A percentile compares a stretch with the other conserved stretches of the same genome.
These are phyloP conservation scores for Dalbergia oliveri DNA, from an alignment of 306 rosid species.

Conservation along the genomic window DNA sequence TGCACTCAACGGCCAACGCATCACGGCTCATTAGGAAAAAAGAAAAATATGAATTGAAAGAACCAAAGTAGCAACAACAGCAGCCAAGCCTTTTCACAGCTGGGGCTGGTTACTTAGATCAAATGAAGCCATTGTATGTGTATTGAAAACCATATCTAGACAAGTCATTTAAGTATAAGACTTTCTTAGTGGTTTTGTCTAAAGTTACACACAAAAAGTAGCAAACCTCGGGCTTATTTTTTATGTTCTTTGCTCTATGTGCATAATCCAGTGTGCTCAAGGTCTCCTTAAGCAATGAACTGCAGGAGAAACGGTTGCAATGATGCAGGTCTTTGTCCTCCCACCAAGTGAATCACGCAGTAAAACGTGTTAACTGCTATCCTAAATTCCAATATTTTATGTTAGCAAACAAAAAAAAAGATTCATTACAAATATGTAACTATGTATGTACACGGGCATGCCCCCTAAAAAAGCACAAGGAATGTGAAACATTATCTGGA, in stretches of 20 bases:
- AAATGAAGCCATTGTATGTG: too few species aligned
- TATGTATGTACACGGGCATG: background rate
- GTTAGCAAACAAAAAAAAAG: slow-evolving; percentile 25
- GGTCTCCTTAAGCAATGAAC: slow-evolving; percentile 96
- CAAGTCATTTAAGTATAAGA: too few species aligned
- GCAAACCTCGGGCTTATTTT: slow-evolving; percentile 94
- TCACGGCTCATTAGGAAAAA: too few species aligned
- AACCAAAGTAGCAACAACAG: too few species aligned
- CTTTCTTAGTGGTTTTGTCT: too few species aligned
- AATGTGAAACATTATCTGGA: background rate
- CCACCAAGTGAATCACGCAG: slow-evolving; percentile 99
- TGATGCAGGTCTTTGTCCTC: slow-evolving; percentile 97
- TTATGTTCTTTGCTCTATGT: slow-evolving; percentile 91
- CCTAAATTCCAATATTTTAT: slow-evolving; percentile 57
- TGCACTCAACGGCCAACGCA: too few species aligned
- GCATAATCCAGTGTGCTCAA: slow-evolving; percentile 96
- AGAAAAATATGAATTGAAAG: too few species aligned
- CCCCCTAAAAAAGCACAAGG: background rate
- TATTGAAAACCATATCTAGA: too few species aligned
- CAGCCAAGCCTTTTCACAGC: too few species aligned
- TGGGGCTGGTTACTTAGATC: background rate
- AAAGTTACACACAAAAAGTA: background rate
- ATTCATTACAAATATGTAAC: background rate
- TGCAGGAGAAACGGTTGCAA: slow-evolving; percentile 97
- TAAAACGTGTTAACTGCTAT: slow-evolving; percentile 95